These are phyloP conservation scores for Cladosporium oxysporum DNA, from an alignment of 2,329 filamentous ascomycete species.

Conservation along the genomic window DNA sequence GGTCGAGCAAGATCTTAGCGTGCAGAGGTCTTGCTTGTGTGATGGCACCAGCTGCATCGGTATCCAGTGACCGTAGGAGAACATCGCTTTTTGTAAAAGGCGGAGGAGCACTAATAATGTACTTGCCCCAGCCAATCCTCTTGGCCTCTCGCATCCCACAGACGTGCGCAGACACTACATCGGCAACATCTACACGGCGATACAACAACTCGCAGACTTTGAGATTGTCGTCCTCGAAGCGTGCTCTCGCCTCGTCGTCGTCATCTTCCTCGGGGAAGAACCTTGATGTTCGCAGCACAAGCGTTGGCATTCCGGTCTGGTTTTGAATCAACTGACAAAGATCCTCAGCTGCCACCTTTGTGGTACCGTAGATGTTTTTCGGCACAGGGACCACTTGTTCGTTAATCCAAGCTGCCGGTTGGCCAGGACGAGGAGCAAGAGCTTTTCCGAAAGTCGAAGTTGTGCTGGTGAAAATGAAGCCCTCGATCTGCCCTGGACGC, in stretches of 20 bases:
- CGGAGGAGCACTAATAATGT: constrained; percentile 26
- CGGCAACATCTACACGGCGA: constrained; percentile 23
- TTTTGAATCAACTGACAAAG: constrained; percentile 47
- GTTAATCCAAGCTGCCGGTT: constrained; percentile 29
- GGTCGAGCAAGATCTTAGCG: constrained; percentile 20
- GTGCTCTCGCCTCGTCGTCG: constrained; percentile 19
- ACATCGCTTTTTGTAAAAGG: constrained; percentile 20
- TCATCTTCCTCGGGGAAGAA: constrained; percentile 37
- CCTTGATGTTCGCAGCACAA: constrained; percentile 51
- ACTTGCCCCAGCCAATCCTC: constrained; percentile 24
- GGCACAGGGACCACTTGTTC: constrained; percentile 25
- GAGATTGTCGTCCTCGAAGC: constrained; percentile 25
- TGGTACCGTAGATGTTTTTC: constrained; percentile 42
- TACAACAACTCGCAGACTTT: constrained; percentile 28
- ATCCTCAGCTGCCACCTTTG: constrained; percentile 53
- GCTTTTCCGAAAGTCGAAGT: constrained; percentile 28
- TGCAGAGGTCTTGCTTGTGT: constrained; percentile 12
- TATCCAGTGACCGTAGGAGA: constrained; percentile 16
- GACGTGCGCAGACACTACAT: constrained; percentile 24
- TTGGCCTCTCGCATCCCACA: constrained; percentile 24
- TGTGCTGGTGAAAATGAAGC: constrained; percentile 26
- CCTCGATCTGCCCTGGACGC: constrained; percentile 20
- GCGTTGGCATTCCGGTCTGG: constrained; percentile 43
- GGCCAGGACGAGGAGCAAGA: constrained; percentile 23
- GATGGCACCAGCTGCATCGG: constrained; percentile 12